Base-by-base conservation (phyloP, 148 eudicot species). In the Diospyros kaki region DNA sequence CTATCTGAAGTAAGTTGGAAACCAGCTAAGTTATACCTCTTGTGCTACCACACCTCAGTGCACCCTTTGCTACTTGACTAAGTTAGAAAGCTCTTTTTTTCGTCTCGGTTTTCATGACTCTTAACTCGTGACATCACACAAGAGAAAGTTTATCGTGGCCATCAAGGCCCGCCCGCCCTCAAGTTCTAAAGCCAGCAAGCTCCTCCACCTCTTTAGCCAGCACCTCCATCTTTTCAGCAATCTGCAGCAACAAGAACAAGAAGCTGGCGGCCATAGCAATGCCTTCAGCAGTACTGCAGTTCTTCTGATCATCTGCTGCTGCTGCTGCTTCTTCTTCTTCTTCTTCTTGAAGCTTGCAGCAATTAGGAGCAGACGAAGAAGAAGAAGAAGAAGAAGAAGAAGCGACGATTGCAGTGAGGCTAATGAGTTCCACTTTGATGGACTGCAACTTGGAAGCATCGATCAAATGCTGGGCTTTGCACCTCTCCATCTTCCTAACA, bases 161-260 rank as follows among this genome's bases (percentile, higher is more conserved):
- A 28, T 28, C 28, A 28, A 28, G 28, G 28, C 28, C 28, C 17
- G 28, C 28, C 28, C 17, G 14, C 73, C 75, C 64, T 62, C 63
- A 72, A 4, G 54, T 71, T 55, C 13, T 42, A 50, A 88, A 88
- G 66, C 75, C 67, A 41, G 89, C 92, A 54, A 78, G 50, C 69
- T 84, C 85, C 58, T 88, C 85, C 51, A 88, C 89, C 51, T 83
- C 84, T 73, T 81, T 64, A 5, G 83, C 85, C 55, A 90, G 50
- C 41, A 41, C 58, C 73, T 84, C 88, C 40, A 83, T 83, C 71
- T 86, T 86, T 7, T 87, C 89, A 67, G 81, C 71, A 58, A 87
- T 86, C 79, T 84, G 83, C 84, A 77, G 73, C 72, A 90, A 66
- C 64, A 87, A 69, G 75, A 87, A 86, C 64, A 82, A 66, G 45